A percentile compares a stretch with the other conserved stretches of the same genome.
phyloP scores from a whole-genome alignment of 2,329 filamentous ascomycete genomes.

The Xylaria sp. region DNA sequence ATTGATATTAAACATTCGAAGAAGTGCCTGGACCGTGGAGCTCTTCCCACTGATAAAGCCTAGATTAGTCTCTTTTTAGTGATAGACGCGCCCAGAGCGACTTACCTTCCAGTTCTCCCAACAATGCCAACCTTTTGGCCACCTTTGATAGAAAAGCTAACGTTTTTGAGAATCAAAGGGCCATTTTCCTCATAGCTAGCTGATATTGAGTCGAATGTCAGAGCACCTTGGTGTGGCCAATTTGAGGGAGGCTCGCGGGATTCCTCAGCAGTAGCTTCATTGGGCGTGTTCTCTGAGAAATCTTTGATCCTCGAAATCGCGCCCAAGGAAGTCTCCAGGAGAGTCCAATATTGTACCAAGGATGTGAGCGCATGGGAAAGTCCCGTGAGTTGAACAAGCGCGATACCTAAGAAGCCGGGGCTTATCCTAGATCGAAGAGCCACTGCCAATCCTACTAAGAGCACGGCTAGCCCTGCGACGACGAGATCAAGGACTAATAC shows the following conservation, averaged over 20 bases:
- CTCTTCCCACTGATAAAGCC: conserved; percentile 50
- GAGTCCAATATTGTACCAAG: conserved; percentile 43
- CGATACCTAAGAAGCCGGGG: conserved; percentile 35
- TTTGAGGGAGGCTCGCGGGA: conserved; percentile 14
- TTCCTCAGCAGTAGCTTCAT: conserved; percentile 26
- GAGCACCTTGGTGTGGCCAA: conserved; percentile 46
- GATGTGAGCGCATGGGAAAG: conserved; percentile 39
- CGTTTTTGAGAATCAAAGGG: conserved; percentile 36
- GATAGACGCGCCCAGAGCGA: not conserved
- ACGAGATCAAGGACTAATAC: conserved; percentile 35
- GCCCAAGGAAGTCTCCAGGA: conserved; percentile 45
- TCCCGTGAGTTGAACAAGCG: conserved; percentile 41
- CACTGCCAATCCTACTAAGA: conserved; percentile 45
- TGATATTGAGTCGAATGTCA: conserved; percentile 45
- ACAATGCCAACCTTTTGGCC: conserved; percentile 62
- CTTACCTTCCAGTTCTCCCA: conserved; percentile 58
- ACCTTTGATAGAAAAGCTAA: conserved; percentile 47
- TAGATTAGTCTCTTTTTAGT: not conserved
- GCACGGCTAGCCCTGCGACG: conserved; percentile 30
- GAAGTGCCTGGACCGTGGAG: conserved; percentile 58
- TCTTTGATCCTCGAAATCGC: conserved; percentile 39
- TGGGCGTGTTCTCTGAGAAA: conserved; percentile 19
- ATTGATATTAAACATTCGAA: conserved; percentile 60
- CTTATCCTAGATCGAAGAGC: conserved; percentile 29
- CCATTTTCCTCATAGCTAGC: conserved; percentile 45